A percentile compares a stretch with the other conserved stretches of the same genome.
Evolutionary conservation across 2,329 filamentous ascomycete species (phyloP).

Genomic region (Pseudocercospora vitis): DNA sequence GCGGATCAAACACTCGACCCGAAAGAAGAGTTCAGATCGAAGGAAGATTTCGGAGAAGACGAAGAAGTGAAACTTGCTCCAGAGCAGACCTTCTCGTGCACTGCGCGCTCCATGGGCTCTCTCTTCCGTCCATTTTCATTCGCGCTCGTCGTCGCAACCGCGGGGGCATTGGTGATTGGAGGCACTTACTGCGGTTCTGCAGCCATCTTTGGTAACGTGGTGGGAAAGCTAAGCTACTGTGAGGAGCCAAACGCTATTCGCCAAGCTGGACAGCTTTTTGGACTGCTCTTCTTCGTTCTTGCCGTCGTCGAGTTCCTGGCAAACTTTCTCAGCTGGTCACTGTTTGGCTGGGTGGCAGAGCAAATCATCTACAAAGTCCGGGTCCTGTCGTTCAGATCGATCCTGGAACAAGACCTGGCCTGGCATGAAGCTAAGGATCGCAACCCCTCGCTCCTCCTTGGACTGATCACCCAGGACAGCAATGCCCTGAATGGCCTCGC

Average conservation of each 20-base stretch:
- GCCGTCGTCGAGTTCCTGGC: constrained; percentile 61
- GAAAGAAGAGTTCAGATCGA: too few species aligned
- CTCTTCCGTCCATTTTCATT: constrained; percentile 16
- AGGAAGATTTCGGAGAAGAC: too few species aligned
- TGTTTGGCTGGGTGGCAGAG: constrained; percentile 62
- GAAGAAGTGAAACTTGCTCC: background rate
- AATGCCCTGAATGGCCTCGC: constrained; percentile 67
- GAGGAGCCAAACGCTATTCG: constrained; percentile 51
- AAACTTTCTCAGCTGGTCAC: constrained; percentile 60
- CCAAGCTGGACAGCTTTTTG: constrained; percentile 58
- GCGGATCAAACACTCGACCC: too few species aligned
- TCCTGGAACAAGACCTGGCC: constrained; percentile 65
- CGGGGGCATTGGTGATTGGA: constrained; percentile 40
- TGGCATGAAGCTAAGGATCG: constrained; percentile 69
- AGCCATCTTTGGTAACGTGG: constrained; percentile 61
- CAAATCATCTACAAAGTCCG: constrained; percentile 64
- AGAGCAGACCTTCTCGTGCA: background rate
- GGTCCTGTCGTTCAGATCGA: constrained; percentile 62
- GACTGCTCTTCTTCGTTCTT: constrained; percentile 61
- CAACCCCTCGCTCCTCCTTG: constrained; percentile 62
- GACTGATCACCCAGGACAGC: constrained; percentile 68
- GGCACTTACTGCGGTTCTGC: constrained; percentile 59
- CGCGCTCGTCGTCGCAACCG: constrained; percentile 23
- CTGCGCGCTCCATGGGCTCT: background rate
- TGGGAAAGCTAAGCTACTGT: constrained; percentile 59